Base-by-base conservation (phyloP, 1,139 yeast species). In the Nadsonia commutata region DNA sequence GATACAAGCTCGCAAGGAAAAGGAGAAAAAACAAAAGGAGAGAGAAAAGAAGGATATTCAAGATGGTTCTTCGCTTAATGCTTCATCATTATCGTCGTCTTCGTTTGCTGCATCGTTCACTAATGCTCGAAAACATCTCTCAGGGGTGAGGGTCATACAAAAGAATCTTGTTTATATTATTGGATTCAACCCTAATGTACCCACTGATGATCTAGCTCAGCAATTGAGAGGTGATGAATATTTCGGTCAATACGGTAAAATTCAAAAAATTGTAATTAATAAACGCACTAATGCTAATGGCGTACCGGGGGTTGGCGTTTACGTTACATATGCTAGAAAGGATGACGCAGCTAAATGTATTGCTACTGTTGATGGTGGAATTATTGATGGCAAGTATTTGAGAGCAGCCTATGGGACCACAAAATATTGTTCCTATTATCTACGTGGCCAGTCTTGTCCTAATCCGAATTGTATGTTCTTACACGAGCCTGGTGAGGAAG, bases 401-500 rank as follows among this genome's bases (percentile, higher is more conserved):
- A 81, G 94, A 48, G 98, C 98, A 16, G 97, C 98, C 0, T 94
- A 88, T 62, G 99, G 99, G 57, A 93, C 98, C 3, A 93, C 99
- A 13, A 93, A 93, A 63, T 93, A 93, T 65, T 93, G 99, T 62
- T 85, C 95, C 16, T 81, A 95, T 2, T 93, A 93, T 59, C 69
- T 93, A 51, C 74, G 97, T 51, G 96, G 96, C 37, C 94, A 85
- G 60, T 80, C 94, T 18, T 93, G 99, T 65, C 98, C 95, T 48
- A 93, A 93, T 63, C 98, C 98, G 48, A 86, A 86, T 59, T 93
- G 99, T 71, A 93, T 93, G 98, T 93, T 90, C 58, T 71, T 93
- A 55, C 99, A 93, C 60, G 98, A 93, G 62, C 98, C 98, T 2
- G 98, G 99, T 48, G 99, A 93, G 66, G 98, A 93, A 61, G 97